Percentiles rank a stretch among this genome's conserved stretches.
Evolutionary conservation across 805 yeast genomes (phyloP).

Genomic region (Candida berthetii): DNA sequence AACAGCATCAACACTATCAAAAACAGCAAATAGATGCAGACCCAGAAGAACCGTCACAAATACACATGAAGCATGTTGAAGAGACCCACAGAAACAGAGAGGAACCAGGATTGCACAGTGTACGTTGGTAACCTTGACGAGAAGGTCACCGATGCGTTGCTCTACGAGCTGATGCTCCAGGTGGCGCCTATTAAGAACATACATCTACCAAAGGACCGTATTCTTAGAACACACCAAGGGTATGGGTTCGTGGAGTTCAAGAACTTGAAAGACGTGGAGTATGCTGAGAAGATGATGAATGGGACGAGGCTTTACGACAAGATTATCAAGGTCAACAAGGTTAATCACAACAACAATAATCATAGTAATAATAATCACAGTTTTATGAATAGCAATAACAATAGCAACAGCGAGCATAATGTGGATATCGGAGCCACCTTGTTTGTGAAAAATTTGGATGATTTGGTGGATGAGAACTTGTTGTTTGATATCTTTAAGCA

Average conservation of each 20-base stretch:
- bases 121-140: constrained; percentile 83
- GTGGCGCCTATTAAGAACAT: constrained; percentile 72
- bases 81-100: constrained; percentile 34
- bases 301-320: constrained; percentile 61
- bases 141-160: constrained; percentile 58
- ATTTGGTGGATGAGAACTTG: constrained; percentile 54
- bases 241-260: constrained; percentile 80
- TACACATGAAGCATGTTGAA: constrained; percentile 18
- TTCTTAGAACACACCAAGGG: constrained; percentile 70
- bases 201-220: constrained; percentile 74
- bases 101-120: constrained; percentile 57
- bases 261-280: constrained; percentile 57
- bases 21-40: no score
- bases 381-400: constrained; percentile 4
- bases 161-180: constrained; percentile 82
- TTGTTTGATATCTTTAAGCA: constrained; percentile 45
- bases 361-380: constrained; percentile 4
- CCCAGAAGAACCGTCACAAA: no score
- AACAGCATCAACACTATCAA: no score
- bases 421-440: constrained; percentile 58
- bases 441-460: constrained; percentile 64
- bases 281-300: constrained; percentile 52
- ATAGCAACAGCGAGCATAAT: constrained; percentile 12
- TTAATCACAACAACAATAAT: constrained; percentile 22
- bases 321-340: constrained; percentile 50